phyloP scores from a whole-genome alignment of 2,329 filamentous ascomycete genomes.

The Exophiala xenobiotica region DNA sequence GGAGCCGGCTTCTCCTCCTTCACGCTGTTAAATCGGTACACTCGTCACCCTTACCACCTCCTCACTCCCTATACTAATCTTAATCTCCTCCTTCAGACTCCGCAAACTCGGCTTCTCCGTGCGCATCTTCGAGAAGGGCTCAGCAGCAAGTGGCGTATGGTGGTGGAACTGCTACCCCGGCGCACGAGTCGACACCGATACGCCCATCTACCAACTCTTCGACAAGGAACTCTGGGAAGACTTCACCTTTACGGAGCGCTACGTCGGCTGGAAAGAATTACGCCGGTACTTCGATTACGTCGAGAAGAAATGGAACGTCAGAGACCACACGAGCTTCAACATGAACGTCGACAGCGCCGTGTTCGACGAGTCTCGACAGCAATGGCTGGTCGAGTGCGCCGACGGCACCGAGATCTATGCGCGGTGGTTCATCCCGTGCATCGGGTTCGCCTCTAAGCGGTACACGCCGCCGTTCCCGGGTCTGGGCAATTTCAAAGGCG shows the following conservation, averaged over 20 bases:
- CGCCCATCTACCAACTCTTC: conserved; percentile 26
- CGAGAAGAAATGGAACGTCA: conserved; percentile 41
- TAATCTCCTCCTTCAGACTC: conserved; percentile 38
- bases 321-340: conserved; percentile 38
- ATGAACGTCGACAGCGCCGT: conserved; percentile 38
- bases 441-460: conserved; percentile 58
- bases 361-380: conserved; percentile 34
- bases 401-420: conserved; percentile 22
- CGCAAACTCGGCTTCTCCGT: conserved; percentile 51
- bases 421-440: conserved; percentile 22
- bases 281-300: conserved; percentile 44
- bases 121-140: conserved; percentile 54
- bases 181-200: conserved; percentile 33
- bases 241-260: conserved; percentile 46
- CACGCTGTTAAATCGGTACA: conserved; percentile 46
- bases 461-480: conserved; percentile 62
- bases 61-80: background rate
- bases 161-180: conserved; percentile 41
- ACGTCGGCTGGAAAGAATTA: conserved; percentile 40
- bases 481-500: conserved; percentile 58
- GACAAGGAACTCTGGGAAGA: conserved; percentile 43
- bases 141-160: conserved; percentile 42
- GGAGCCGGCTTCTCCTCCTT: conserved; percentile 44
- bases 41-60: background rate
- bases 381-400: conserved; percentile 24